Base-by-base conservation (phyloP, 768 basidiomycete genomes). In the Russula griseocarnosa region DNA sequence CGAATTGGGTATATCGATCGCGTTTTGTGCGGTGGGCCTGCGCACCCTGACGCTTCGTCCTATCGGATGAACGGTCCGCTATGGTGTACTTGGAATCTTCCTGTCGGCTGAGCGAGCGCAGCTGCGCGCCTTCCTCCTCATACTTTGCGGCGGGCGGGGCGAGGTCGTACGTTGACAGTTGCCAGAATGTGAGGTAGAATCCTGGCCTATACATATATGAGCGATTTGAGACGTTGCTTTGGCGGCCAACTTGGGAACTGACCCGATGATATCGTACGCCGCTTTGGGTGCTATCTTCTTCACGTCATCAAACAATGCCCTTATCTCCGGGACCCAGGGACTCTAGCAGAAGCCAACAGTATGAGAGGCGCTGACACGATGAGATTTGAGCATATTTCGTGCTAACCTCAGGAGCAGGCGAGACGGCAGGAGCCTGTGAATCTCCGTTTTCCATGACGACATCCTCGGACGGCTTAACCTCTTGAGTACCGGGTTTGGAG, bases 131-230 rank as follows among this genome's bases (percentile, higher is more conserved):
- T 70, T 94, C 90, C 70, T 90, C 87, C 51, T 91, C 86, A 66
- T 98, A 99, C 63, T 83, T 84, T 7, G 83, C 71, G 20, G 81
- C 79, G 0, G 95, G 94, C 14, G 91, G 88, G 0, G 84, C 77
- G 38, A 98, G 80, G 74, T 99, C 97, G 70, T 94, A 92, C 38
- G 90, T 88, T 0, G 92, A 89, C 57, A 98, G 75, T 73, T 98
- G 95, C 97, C 97, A 99, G 77, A 98, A 99, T 3, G 95, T 94
- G 52, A 92, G 76, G 71, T 94, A 98, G 76, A 99, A 98, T 3
- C 86, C 90, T 32, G 94, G 87, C 3, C 96, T 97, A 68, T 30
- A 50, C 60, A 14, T 34, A 53, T 26, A 56, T 58, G 49, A 59
- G 63, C 58, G 26, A 58, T 28, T 16, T 30, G 42, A 13, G 22